These are phyloP conservation scores for Trametes polyzona DNA, from an alignment of 1,284 basidiomycete species.

Conservation along the genomic window DNA sequence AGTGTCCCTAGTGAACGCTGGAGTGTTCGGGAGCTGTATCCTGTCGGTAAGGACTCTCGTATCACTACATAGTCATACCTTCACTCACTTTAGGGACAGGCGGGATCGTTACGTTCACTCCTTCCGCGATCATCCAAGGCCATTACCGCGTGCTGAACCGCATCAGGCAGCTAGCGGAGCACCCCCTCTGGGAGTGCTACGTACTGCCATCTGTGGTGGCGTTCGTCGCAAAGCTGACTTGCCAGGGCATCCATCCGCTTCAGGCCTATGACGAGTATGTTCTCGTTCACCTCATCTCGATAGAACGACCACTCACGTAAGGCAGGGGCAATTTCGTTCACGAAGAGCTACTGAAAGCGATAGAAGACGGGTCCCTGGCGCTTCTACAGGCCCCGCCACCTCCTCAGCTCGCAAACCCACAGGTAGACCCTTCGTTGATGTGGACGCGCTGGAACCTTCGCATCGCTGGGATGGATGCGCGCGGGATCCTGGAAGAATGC, in stretches of 20 bases:
- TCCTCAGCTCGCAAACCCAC: constrained; percentile 1
- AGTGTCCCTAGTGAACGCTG: constrained; percentile 52
- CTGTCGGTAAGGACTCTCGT: constrained; percentile 51
- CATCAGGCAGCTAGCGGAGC: constrained; percentile 53
- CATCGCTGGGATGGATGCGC: constrained; percentile 31
- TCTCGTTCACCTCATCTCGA: neutral
- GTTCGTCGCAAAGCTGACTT: constrained; percentile 39
- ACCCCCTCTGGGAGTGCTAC: constrained; percentile 69
- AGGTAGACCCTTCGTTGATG: constrained; percentile 22
- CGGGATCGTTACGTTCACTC: constrained; percentile 68
- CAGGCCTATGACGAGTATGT: constrained; percentile 31
- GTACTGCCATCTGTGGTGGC: constrained; percentile 63
- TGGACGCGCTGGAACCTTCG: constrained; percentile 35
- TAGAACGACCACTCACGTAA: neutral
- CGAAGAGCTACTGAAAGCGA: constrained; percentile 46
- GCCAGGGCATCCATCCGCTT: constrained; percentile 27
- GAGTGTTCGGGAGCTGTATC: constrained; percentile 66
- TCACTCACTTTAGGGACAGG: constrained; percentile 43
- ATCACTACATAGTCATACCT: neutral
- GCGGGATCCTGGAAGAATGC: constrained; percentile 46
- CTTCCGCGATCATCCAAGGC: constrained; percentile 57
- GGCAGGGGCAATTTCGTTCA: constrained; percentile 44
- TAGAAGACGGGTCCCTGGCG: constrained; percentile 55
- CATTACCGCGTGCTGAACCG: constrained; percentile 47
- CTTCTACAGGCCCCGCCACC: constrained; percentile 49